Evolutionary conservation across 2,329 filamentous ascomycete species (phyloP), one percentile per base, ranked within the genome.

Genomic region (Xylariomycetidae sp.): DNA sequence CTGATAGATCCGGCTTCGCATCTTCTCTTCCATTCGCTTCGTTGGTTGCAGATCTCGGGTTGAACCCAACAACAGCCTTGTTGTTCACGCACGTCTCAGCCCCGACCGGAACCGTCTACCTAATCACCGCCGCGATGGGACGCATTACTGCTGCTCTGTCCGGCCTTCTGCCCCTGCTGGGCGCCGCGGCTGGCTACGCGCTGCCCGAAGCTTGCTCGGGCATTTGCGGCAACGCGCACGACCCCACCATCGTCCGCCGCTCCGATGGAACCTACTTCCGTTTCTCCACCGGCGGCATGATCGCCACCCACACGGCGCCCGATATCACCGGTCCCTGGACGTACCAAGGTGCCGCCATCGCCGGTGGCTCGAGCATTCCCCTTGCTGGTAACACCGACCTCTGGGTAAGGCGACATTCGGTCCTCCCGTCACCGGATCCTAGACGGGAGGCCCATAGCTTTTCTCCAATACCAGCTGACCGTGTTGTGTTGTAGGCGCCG

Each of bases 401-500:
- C 12, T 66, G 63, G 62, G 62, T 63, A 47, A 29, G 54, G 47
- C 9, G n/a, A n/a, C n/a, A n/a, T n/a, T n/a, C n/a, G n/a, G n/a
- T n/a, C n/a, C n/a, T n/a, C n/a, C n/a, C n/a, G n/a, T n/a, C n/a
- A n/a, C n/a, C n/a, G n/a, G n/a, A n/a, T n/a, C n/a, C n/a, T n/a
- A n/a, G n/a, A n/a, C n/a, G n/a, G n/a, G n/a, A n/a, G n/a, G n/a
- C n/a, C n/a, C n/a, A n/a, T n/a, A n/a, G n/a, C n/a, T n/a, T n/a
- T n/a, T n/a, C n/a, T n/a, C n/a, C n/a, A n/a, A n/a, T n/a, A n/a
- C n/a, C n/a, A n/a, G n/a, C n/a, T n/a, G n/a, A n/a, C n/a, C n/a
- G n/a, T n/a, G n/a, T 19, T 26, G 6, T 22, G 10, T 18, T 12
- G 7, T 25, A 79, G 76, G 80, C 80, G 2, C 81, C 81, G 0